Evolutionary conservation across 257 asterid species (phyloP).

Genomic region (Datura wrightii): DNA sequence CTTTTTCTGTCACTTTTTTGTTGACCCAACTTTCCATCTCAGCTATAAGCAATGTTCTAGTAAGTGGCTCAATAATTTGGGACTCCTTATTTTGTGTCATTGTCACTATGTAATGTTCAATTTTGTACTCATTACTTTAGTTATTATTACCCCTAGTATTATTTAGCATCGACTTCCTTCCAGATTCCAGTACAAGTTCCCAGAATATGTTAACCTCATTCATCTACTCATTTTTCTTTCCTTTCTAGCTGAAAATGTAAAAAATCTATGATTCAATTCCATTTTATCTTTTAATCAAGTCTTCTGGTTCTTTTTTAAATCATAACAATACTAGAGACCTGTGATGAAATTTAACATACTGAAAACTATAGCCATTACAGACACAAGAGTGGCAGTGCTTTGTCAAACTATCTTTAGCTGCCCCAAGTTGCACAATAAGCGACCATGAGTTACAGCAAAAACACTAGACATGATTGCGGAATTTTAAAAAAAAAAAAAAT

Average conservation of each 20-base stretch:
- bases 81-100: background rate
- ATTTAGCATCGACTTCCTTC: too few species aligned
- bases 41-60: background rate
- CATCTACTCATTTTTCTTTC: background rate
- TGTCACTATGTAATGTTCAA: background rate
- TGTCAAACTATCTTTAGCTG: background rate
- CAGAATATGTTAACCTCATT: too few species aligned
- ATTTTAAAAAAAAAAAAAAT: background rate
- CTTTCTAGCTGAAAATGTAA: background rate
- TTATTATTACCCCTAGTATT: too few species aligned
- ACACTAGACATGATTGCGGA: background rate
- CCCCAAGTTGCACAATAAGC: background rate
- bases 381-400: background rate
- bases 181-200: background rate
- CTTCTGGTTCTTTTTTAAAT: background rate
- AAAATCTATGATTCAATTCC: too few species aligned
- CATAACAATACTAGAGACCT: background rate
- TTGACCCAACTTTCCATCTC: background rate
- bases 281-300: too few species aligned
- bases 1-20: background rate
- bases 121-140: background rate
- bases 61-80: background rate
- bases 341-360: background rate
- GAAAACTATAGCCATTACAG: background rate
- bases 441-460: background rate